Conservation (phyloP, 2,329 filamentous ascomycete species). For the Colletotrichum salicis region DNA sequence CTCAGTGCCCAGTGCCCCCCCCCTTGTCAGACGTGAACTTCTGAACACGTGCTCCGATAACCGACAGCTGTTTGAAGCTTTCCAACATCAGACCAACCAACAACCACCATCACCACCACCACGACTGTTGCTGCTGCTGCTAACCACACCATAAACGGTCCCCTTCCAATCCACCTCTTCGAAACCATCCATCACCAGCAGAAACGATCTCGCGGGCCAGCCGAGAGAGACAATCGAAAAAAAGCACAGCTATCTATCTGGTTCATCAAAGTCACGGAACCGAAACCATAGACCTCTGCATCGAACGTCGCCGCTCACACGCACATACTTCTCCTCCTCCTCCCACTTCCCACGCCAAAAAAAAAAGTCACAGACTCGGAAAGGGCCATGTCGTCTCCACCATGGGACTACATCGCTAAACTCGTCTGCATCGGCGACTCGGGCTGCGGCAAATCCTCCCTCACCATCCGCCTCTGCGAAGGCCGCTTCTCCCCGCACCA, state of each 20-base stretch:
- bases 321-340: slow-evolving; percentile 7
- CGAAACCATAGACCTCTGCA: slow-evolving; percentile 21
- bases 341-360: slow-evolving; percentile 12
- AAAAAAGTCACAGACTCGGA: slow-evolving; percentile 17
- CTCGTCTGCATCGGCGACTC: slow-evolving; percentile 98
- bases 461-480: slow-evolving; percentile 96
- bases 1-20: not conserved
- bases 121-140: not conserved
- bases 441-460: slow-evolving; percentile 92
- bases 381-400: slow-evolving; percentile 67
- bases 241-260: slow-evolving; percentile 1
- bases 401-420: slow-evolving; percentile 99
- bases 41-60: slow-evolving; percentile 34
- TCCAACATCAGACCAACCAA: slow-evolving; percentile 30
- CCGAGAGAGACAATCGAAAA: not conserved
- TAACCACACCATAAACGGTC: slow-evolving; percentile 6
- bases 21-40: slow-evolving; percentile 22
- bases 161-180: not conserved
- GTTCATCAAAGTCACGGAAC: not conserved
- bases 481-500: slow-evolving; percentile 93
- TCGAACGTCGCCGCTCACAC: not conserved
- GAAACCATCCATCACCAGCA: slow-evolving; percentile 6
- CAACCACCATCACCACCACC: not conserved
- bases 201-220: slow-evolving; percentile 2
- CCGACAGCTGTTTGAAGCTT: slow-evolving; percentile 24